Evolutionary conservation across 371 early-diverging fungal species (phyloP), one percentile per base, ranked within the genome.

Genomic region (Entomophthora muscae): DNA sequence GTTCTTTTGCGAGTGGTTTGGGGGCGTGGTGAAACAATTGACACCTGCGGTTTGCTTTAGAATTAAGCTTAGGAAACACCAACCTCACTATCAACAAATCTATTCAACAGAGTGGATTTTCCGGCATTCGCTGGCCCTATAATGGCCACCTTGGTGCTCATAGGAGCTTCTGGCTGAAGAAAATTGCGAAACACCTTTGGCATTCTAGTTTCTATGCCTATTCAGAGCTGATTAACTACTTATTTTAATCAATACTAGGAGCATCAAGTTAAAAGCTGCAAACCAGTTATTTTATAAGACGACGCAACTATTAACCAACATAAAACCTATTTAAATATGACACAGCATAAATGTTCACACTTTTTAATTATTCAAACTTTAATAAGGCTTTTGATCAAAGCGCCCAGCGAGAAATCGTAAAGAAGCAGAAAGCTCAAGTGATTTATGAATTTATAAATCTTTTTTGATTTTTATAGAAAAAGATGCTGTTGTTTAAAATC

Each of bases 41-140:
- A 21, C 3, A 55, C 28, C 56, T 55, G n/a, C 10, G 12, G n/a
- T 51, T 17, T 51, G 12, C n/a, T 51, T 17, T 51, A 17, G n/a
- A 51, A 17, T 12, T 51, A 17, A 51, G n/a, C 17, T 51, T 51
- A 17, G n/a, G 12, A 51, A 51, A 51, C 13, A 55, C 22, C n/a
- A 24, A 24, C 28, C 28, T 22, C 12, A 55, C 12, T 55, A 26
- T 55, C 28, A 17, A 55, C 1, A 23, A 58, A 0, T 7, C 24
- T 28, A 31, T 58, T 58, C 21, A 58, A 28, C 3, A 58, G 31
- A 22, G 28, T 58, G 17, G 28, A 27, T 22, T 58, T 58, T 10
- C 59, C 59, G 17, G 59, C 59, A 22, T 58, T 58, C 7, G 59
- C 59, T 32, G 30, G 28, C 26, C 59, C 59, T 58, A 58, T 13